Evolutionary conservation across 768 basidiomycete genomes (phyloP), one percentile per base, ranked within the genome.

Genomic region (Vararia minispora): DNA sequence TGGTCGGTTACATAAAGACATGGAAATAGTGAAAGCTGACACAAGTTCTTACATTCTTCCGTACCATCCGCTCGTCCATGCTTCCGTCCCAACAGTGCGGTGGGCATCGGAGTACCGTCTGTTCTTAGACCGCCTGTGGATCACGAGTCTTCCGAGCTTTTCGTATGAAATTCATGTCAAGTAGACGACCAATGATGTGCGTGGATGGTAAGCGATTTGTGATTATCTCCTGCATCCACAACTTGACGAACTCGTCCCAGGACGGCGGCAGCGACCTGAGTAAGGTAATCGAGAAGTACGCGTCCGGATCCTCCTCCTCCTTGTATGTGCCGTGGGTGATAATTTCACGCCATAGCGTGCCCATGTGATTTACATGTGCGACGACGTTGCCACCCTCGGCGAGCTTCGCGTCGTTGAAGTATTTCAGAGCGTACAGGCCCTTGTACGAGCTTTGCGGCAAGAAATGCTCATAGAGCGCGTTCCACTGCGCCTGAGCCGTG

Each of bases 291-390:
- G 28, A 35, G 31, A 45, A 45, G 20, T 28, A 45, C 2, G 5
- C 16, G 35, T 37, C 43, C 8, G 31, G 22, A n/a, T n/a, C n/a
- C n/a, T 44, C 23, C 4, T 11, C 26, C 17, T 33, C 31, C n/a
- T 28, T 22, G 29, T 29, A 40, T 4, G 43, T 43, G 13, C 26
- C 28, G 1, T 33, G 27, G 4, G 30, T 14, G n/a, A 46, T 8
- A 23, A 44, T 38, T 4, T 46, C 45, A 18, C 36, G 33, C 45
- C 45, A 46, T 7, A 44, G 30, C n/a, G 35, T 26, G 16, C 39
- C 42, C 45, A 46, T 46, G 31, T 32, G 42, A 27, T 40, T 30
- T 0, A 46, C n/a, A 39, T 46, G 45, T 12, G 43, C 20, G 16
- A 21, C 14, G n/a, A 44, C 29, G 28, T 44, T 35, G 12, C 30